These are phyloP conservation scores for Trifolium repens DNA, from an alignment of 306 rosid genomes.

Conservation along the genomic window DNA sequence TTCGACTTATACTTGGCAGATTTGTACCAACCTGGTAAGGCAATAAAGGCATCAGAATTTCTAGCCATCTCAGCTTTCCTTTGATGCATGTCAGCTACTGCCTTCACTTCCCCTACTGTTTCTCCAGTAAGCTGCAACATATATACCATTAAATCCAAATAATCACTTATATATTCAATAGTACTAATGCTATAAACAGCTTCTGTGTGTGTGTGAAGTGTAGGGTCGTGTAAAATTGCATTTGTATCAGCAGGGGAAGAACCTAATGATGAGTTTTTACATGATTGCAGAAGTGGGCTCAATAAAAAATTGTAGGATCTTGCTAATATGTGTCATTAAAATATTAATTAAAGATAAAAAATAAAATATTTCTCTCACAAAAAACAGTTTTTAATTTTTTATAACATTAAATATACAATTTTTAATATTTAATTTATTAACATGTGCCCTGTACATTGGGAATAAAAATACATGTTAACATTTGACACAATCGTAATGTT, in stretches of 20 bases:
- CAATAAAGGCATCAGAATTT: conserved; percentile 97
- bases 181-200: background rate
- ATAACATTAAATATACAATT: too few species aligned
- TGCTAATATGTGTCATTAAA: too few species aligned
- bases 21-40: conserved; percentile 83
- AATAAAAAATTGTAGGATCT: background rate
- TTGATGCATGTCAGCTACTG: conserved; percentile 99
- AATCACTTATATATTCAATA: conserved; percentile 31
- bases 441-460: too few species aligned
- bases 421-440: too few species aligned
- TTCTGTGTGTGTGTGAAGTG: conserved; percentile 21
- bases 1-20: background rate
- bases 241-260: background rate
- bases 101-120: conserved; percentile 95
- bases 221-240: conserved; percentile 21
- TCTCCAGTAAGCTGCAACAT: conserved; percentile 87
- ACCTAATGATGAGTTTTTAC: conserved; percentile 48
- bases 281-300: conserved; percentile 44
- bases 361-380: too few species aligned
- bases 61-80: conserved; percentile 98
- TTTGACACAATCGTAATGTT: too few species aligned
- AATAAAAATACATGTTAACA: too few species aligned
- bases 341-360: too few species aligned
- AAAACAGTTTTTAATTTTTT: too few species aligned
- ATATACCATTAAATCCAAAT: conserved; percentile 45